Percentiles rank a stretch among this genome's conserved stretches.
phyloP scores from a whole-genome alignment of 345 rosid species.

The Rhodomyrtus tomentosa region DNA sequence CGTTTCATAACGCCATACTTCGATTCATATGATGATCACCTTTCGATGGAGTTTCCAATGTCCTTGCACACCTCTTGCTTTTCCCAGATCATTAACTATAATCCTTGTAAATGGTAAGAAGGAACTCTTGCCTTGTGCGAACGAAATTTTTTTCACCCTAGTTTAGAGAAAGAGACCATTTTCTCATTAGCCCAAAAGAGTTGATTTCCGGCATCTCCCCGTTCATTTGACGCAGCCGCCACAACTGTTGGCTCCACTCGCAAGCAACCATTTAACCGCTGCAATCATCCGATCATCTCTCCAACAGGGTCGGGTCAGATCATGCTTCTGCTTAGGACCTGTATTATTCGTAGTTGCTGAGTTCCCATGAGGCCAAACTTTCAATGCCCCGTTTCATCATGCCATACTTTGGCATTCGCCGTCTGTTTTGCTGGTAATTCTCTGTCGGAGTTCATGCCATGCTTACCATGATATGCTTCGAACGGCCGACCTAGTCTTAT shows the following conservation, averaged over 20 bases:
- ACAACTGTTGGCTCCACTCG: not conserved
- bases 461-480: not conserved
- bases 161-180: not conserved
- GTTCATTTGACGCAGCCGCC: not conserved
- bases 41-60: too few species aligned
- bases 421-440: not conserved
- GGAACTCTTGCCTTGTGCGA: too few species aligned
- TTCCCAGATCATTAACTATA: too few species aligned
- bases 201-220: not conserved
- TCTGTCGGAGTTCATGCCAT: not conserved
- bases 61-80: too few species aligned
- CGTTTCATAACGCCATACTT: too few species aligned
- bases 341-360: not conserved
- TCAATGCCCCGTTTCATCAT: not conserved
- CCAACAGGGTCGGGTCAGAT: not conserved
- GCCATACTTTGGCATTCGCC: not conserved
- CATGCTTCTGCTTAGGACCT: not conserved
- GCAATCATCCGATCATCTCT: not conserved
- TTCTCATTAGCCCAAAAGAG: not conserved
- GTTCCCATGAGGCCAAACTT: not conserved
- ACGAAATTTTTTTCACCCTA: too few species aligned
- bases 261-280: not conserved
- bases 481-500: not conserved
- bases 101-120: too few species aligned
- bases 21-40: too few species aligned